Base-by-base conservation (phyloP, 2,329 filamentous ascomycete genomes). In the Penicillium sp. region DNA sequence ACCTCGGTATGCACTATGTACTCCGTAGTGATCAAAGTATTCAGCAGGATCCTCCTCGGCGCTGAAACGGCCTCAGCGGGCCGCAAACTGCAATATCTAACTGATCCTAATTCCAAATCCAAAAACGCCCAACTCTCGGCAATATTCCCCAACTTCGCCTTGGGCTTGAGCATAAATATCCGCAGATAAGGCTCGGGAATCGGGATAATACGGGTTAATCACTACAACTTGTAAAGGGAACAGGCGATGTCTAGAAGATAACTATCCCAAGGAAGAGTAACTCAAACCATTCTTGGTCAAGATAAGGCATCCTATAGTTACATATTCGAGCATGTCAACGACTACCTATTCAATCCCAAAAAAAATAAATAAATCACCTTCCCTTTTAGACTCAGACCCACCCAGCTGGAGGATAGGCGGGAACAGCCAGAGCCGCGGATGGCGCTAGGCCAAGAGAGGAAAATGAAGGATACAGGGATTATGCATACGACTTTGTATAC, bases 141-240 rank as follows among this genome's bases (percentile, higher is more conserved):
- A 37, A 44, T 16, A 33, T 13, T 45, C 33, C 19, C 46, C 28
- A 27, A 27, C 6, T 31, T 43, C 11, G 29, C 22, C n/a, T 22
- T 22, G 33, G 39, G 6, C 22, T 41, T 30, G 16, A 28, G 29
- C 7, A 25, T 25, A 25, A 8, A 25, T 8, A 25, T 25, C 22
- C 22, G 12, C 27, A 36, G 39, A 45, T 49, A 49, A 49, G 41
- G 47, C 46, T 49, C 16, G 22, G 37, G 30, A 27, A 40, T 49
- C 16, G 22, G 37, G 30, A 27, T 28, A 22, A 40, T 29, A 33
- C 40, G 29, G 47, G 41, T 35, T 14, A 40, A 48, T 48, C 38
- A 42, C 38, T 42, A 38, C 25, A 47, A 31, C 30, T 11, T 42
- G 45, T 29, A 41, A 10, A 12, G 14, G 6, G 25, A 14, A 41